Evolutionary conservation across 768 basidiomycete species (phyloP).

Genomic region (Naganishia friedmannii): DNA sequence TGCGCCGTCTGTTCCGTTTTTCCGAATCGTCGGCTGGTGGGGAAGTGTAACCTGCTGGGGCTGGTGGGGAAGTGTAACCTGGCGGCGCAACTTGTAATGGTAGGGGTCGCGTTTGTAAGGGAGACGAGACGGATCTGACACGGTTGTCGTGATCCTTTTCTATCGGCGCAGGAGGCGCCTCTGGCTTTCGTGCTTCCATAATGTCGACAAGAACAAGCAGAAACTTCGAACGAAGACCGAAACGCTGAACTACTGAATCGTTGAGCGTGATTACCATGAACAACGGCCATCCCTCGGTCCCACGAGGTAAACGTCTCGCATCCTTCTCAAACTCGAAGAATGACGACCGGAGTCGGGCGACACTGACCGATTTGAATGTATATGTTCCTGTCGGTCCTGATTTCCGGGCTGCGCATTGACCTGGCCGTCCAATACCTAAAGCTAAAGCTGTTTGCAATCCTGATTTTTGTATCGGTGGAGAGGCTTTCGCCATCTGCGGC

Average conservation of each 20-base stretch:
- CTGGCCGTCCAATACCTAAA: slow-evolving; percentile 2
- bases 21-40: neutral
- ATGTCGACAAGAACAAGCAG: neutral
- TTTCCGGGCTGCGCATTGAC: neutral
- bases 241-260: neutral
- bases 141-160: neutral
- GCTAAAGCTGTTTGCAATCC: neutral
- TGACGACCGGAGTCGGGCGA: neutral
- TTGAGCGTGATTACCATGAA: neutral
- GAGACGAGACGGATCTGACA: neutral
- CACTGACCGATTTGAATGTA: neutral
- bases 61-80: neutral
- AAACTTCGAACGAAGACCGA: neutral
- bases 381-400: neutral
- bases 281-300: neutral
- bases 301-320: slow-evolving; percentile 3
- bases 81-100: neutral
- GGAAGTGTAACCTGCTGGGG: neutral
- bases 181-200: neutral
- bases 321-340: slow-evolving; percentile 10
- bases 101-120: neutral
- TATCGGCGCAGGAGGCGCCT: neutral
- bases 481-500: neutral
- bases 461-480: neutral
- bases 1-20: slow-evolving; percentile 9